Conservation (phyloP, 192 early-diverging fungal species). For the Podila minutissima region DNA sequence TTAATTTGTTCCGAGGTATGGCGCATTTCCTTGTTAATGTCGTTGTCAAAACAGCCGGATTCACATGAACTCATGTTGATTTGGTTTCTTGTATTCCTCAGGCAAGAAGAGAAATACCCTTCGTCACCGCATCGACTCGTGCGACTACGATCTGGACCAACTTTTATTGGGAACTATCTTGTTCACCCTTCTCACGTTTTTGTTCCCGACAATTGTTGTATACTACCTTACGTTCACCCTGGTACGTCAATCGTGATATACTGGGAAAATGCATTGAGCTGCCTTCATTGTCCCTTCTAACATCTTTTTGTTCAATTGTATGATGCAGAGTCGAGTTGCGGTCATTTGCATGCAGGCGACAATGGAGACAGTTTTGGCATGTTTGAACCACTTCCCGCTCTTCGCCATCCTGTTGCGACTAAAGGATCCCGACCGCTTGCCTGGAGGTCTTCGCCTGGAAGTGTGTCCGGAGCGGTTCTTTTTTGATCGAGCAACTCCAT, state of each 20-base stretch:
- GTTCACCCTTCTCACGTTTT: conserved; percentile 91
- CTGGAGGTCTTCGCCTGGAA: conserved; percentile 66
- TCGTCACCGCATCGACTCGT: conserved; percentile 91
- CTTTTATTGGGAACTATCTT: conserved; percentile 93
- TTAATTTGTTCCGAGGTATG: conserved; percentile 91
- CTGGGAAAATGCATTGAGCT: no score
- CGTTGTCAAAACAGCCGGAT: background rate
- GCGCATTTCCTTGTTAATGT: conserved; percentile 1
- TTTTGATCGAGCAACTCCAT: conserved; percentile 25
- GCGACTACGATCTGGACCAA: conserved; percentile 96
- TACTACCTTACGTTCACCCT: conserved; percentile 92
- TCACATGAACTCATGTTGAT: background rate
- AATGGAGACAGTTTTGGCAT: conserved; percentile 86
- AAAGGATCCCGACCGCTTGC: conserved; percentile 87
- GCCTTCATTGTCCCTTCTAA: background rate
- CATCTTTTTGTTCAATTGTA: background rate
- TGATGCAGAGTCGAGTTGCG: conserved; percentile 72
- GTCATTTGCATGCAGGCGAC: conserved; percentile 84
- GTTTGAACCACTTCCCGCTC: conserved; percentile 96
- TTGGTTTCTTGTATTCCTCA: conserved; percentile 13
- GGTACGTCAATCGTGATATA: conserved; percentile 51
- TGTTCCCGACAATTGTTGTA: conserved; percentile 95
- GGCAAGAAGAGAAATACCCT: conserved; percentile 88
- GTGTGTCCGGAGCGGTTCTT: conserved; percentile 46
- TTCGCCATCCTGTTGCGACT: conserved; percentile 92